A percentile compares a stretch with the other conserved stretches of the same genome.
These are phyloP conservation scores for Candida methanosorbosa DNA, from an alignment of 805 yeast species.

Conservation along the genomic window DNA sequence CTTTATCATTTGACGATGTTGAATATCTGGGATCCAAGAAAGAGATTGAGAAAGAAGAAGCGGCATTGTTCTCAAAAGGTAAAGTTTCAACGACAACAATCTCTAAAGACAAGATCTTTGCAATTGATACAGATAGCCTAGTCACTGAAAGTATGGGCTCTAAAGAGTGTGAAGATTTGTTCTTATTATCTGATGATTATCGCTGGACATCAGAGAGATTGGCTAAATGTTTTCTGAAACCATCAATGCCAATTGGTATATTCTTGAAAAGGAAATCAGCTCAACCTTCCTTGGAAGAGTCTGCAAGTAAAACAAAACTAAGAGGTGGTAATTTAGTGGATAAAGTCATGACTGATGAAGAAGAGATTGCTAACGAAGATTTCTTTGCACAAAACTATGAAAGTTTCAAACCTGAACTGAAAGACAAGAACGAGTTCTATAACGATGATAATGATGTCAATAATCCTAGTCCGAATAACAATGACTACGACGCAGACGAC, in stretches of 20 bases:
- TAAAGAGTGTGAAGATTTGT: too few relatives aligned
- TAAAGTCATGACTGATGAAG: slow-evolving; percentile 4
- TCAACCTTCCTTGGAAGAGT: background rate
- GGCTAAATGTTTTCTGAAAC: slow-evolving; percentile 61
- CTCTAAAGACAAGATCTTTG: too few relatives aligned
- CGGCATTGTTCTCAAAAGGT: too few relatives aligned
- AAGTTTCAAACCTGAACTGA: slow-evolving; percentile 22
- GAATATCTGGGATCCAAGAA: too few relatives aligned
- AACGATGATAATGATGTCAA: slow-evolving; percentile 22
- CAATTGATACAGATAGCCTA: too few relatives aligned
- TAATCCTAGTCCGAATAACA: too few relatives aligned
- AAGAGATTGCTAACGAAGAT: slow-evolving; percentile 26
- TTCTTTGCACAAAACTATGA: slow-evolving; percentile 66
- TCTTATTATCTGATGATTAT: slow-evolving; percentile 25
- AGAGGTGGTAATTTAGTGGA: background rate
- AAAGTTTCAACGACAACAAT: too few relatives aligned
- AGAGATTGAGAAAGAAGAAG: too few relatives aligned
- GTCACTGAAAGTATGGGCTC: too few relatives aligned
- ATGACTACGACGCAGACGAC: slow-evolving; percentile 30
- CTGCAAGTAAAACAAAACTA: background rate
- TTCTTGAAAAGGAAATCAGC: slow-evolving; percentile 5
- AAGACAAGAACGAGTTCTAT: too few relatives aligned
- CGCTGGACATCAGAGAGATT: slow-evolving; percentile 64
- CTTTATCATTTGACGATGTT: too few relatives aligned
- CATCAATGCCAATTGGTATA: slow-evolving; percentile 23